phyloP scores from a whole-genome alignment of 176 grass and related monocot genomes.

The Cenchrus americanus region DNA sequence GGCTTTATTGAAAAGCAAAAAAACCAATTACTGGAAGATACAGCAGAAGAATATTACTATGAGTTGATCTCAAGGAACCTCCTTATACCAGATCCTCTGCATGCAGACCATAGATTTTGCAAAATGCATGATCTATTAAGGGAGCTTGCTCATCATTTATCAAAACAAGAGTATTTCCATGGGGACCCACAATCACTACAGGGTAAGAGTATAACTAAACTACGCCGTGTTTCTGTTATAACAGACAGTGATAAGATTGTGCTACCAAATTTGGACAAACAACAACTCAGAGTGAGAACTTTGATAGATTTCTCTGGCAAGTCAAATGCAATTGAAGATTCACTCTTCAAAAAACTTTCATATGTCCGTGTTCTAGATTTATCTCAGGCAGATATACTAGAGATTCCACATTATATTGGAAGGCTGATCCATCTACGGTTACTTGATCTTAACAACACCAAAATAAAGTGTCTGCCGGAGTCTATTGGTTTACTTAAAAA shows the following conservation, averaged over 20 bases:
- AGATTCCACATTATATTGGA: too few relatives aligned
- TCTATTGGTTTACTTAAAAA: conserved; percentile 15
- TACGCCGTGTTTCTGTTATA: conserved; percentile 5
- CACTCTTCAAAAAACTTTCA: neutral
- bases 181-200: conserved; percentile 19
- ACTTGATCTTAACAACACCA: too few relatives aligned
- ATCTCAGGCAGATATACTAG: too few relatives aligned
- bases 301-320: too few relatives aligned
- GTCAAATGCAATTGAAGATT: too few relatives aligned
- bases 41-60: conserved; percentile 39
- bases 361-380: too few relatives aligned
- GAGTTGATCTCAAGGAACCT: conserved; percentile 11
- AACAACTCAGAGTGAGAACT: neutral
- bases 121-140: conserved; percentile 40
- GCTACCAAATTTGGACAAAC: conserved; percentile 7
- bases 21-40: neutral
- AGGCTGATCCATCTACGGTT: too few relatives aligned
- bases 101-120: neutral
- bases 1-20: conserved; percentile 11
- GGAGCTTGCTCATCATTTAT: neutral
- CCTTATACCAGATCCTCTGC: neutral
- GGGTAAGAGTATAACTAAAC: neutral
- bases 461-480: neutral
- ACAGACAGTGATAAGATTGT: neutral
- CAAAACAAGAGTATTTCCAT: neutral